Evolutionary conservation across 495 filamentous ascomycete genomes (phyloP).

Genomic region (Penicillium pancosmium): DNA sequence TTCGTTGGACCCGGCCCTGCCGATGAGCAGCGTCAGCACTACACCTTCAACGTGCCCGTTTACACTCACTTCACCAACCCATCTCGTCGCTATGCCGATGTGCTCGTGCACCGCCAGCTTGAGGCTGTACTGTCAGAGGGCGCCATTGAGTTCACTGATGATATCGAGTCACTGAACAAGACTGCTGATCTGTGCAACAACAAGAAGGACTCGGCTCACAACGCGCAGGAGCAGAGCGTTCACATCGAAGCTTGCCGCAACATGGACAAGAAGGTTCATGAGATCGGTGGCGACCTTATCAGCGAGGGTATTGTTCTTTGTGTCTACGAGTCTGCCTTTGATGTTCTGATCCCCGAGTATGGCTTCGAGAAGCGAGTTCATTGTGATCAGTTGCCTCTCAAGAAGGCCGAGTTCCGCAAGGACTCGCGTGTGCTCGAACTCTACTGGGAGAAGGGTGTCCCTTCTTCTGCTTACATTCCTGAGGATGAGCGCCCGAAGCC

Average conservation of each 20-base stretch:
- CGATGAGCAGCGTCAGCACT: conserved; percentile 79
- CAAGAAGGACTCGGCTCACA: conserved; percentile 98
- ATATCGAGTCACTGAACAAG: conserved; percentile 85
- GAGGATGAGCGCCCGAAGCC: conserved; percentile 95
- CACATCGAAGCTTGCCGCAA: conserved; percentile 96
- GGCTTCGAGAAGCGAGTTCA: conserved; percentile 99
- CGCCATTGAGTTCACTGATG: conserved; percentile 82
- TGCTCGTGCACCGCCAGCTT: conserved; percentile 94
- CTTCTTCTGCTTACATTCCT: conserved; percentile 92
- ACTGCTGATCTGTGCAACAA: conserved; percentile 95
- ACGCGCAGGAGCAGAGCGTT: conserved; percentile 96
- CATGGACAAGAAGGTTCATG: conserved; percentile 86
- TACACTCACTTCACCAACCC: conserved; percentile 99
- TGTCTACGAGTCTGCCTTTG: conserved; percentile 98
- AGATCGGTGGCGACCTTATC: conserved; percentile 88
- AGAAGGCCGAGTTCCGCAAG: conserved; percentile 98
- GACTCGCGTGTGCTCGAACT: conserved; percentile 89
- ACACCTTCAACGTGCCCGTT: conserved; percentile 86
- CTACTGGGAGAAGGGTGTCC: conserved; percentile 99
- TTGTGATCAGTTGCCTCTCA: conserved; percentile 95
- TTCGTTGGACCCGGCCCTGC: conserved; percentile 75
- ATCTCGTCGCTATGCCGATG: conserved; percentile 90
- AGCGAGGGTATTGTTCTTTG: conserved; percentile 96
- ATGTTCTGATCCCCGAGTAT: conserved; percentile 96
- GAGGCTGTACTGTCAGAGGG: conserved; percentile 84